Base-by-base conservation (phyloP, 2,329 filamentous ascomycete species). In the Hymenoscyphus albidus region DNA sequence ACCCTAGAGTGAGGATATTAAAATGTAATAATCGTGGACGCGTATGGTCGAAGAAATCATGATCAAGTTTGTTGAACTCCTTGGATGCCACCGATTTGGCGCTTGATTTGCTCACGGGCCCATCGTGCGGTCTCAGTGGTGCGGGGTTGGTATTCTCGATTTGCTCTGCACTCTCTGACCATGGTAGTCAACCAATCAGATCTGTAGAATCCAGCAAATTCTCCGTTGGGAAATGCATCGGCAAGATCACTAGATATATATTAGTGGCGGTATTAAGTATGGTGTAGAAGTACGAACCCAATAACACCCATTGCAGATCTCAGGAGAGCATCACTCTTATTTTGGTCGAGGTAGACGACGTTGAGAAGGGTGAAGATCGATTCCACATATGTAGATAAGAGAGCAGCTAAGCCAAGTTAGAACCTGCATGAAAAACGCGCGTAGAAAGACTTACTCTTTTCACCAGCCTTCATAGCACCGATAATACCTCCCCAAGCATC, bases 401-500 rank as follows among this genome's bases (percentile, higher is more conserved):
- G 80, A 76, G 85, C 80, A 65, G 89, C 90, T 94, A 71, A 42
- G 69, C 62, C 58, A 62, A 59, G 61, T 76, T 72, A 80, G 77
- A 61, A 70, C 62, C 16, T 32, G 40, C 18, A 18, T 14, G 12
- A 60, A 31, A 48, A 18, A 12, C 38, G 27, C 18, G 9, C 3
- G 6, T 27, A 4, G 55, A 44, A 18, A 58, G 18, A 80, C 87
- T 77, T 78, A 90, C 89, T 88, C 82, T 94, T 94, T 74, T 81
- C 82, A 74, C 89, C 91, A 61, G 84, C 80, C 82, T 95, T 96
- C 89, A 98, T 93, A 62, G 95, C 93, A 77, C 94, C 88, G 75
- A 99, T 93, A 70, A 97, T 95, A 70, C 95, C 95, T 73, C 93
- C 93, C 93, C 96, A 99, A 40, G 95, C 95, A 82, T 99, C 95